A percentile compares a stretch with the other conserved stretches of the same genome.
phyloP scores from a whole-genome alignment of 2,329 filamentous ascomycete genomes.

The Escovopsis sp. region DNA sequence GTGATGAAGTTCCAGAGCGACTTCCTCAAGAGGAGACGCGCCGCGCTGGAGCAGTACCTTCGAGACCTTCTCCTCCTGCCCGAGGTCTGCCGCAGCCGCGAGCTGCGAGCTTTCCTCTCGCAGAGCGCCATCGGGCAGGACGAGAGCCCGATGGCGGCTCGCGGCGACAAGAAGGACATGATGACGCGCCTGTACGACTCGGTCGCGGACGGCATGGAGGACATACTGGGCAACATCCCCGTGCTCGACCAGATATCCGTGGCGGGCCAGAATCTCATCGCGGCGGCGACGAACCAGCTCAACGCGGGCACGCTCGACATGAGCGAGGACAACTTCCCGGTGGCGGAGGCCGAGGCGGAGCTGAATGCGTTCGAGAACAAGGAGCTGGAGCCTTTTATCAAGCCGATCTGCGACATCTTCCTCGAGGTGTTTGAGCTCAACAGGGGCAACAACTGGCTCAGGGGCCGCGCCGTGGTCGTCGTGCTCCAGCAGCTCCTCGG shows the following conservation, averaged over 20 bases:
- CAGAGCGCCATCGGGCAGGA: conserved; percentile 63
- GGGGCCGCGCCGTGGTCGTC: conserved; percentile 87
- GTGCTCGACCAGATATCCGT: conserved; percentile 88
- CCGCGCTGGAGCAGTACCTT: conserved; percentile 75
- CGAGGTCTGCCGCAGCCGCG: conserved; percentile 85
- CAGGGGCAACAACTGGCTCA: conserved; percentile 90
- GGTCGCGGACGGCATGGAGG: conserved; percentile 94
- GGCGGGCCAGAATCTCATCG: conserved; percentile 81
- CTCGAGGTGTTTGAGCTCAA: conserved; percentile 92
- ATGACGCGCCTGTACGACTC: conserved; percentile 93
- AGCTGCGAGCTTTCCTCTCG: conserved; percentile 83
- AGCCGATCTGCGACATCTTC: conserved; percentile 95
- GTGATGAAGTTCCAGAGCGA: conserved; percentile 96
- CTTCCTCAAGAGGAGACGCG: conserved; percentile 77
- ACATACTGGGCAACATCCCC: conserved; percentile 90
- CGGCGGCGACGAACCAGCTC: conserved; percentile 54
- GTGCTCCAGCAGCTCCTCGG: conserved; percentile 91
- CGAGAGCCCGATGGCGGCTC: conserved; percentile 34
- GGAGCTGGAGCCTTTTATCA: conserved; percentile 89
- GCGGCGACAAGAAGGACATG: conserved; percentile 58
- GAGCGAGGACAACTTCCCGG: conserved; percentile 32
- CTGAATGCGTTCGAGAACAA: conserved; percentile 71
- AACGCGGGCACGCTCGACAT: conserved; percentile 38
- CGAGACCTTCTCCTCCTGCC: conserved; percentile 70
- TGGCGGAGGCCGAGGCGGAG: conserved; percentile 78